Evolutionary conservation across 257 asterid genomes (phyloP), one percentile per base, ranked within the genome.

Genomic region (Penstemon eatonii): DNA sequence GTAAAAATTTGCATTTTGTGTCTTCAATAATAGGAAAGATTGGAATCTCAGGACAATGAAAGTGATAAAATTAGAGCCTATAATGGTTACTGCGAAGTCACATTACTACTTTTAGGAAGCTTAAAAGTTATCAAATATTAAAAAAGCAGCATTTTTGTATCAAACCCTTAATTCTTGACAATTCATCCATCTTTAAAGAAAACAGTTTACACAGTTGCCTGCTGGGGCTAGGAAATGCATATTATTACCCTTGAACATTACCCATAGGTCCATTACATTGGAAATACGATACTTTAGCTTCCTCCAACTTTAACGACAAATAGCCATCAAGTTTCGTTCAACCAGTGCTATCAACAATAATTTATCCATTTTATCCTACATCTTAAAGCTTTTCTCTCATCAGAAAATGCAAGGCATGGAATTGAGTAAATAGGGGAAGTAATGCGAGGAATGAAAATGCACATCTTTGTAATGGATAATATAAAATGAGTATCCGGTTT

Each of bases 291-390:
- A 62, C 60, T 15, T 43, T 50, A 37, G 60, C 64, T 63, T 8
- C 56, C 71, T 63, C 65, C 61, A 63, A 67, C 37, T 60, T 59
- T 58, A 62, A 57, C 9, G 57, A 60, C 68, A 72, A 68, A 60
- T 52, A 77, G 55, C 19, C 66, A 65, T 7, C 47, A 53, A 56
- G 70, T 66, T 63, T 62, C 46, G 19, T 63, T 65, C 73, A 49
- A 53, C 67, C 66, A 50, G 73, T 49, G 63, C 60, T 58, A 67
- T 47, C 61, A 68, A 55, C 60, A 63, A 40, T 71, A 65, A 67
- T 37, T 40, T 54, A 59, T 75, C 78, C 75, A 79, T 52, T 44
- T 64, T 44, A 68, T 64, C 62, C 60, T 71, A 63, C 66, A 66
- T 15, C 66, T 66, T 53, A 67, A 74, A 59, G 41, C 51, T 66